Conservation (phyloP, 2,329 filamentous ascomycete species). For the Neophaeococcomyces mojaviensis region DNA sequence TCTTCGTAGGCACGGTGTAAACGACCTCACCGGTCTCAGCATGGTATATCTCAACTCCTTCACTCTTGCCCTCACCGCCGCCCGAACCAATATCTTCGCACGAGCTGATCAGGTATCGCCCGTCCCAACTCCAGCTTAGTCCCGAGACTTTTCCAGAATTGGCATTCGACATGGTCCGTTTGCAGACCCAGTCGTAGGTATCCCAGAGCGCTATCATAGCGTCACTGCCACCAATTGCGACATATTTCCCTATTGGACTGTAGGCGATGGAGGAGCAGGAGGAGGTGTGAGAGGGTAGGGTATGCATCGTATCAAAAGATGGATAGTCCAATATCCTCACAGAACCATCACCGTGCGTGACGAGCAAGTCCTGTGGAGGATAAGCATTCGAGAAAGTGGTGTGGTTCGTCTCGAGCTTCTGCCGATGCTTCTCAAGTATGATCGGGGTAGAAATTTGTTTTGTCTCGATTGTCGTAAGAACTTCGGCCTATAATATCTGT, state of each 20-base stretch:
- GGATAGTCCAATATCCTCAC: slow-evolving; percentile 43
- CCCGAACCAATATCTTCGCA: slow-evolving; percentile 40
- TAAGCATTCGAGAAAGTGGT: slow-evolving; percentile 41
- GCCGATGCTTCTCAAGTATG: slow-evolving; percentile 35
- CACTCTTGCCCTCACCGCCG: slow-evolving; percentile 25
- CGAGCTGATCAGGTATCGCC: slow-evolving; percentile 41
- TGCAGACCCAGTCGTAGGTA: slow-evolving; percentile 45
- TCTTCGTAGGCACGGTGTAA: slow-evolving; percentile 36
- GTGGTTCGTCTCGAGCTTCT: slow-evolving; percentile 42
- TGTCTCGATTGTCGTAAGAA: slow-evolving; percentile 39
- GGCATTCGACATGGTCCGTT: slow-evolving; percentile 38
- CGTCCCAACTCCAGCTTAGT: slow-evolving; percentile 45
- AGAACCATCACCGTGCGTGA: slow-evolving; percentile 48
- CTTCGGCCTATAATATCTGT: slow-evolving; percentile 34
- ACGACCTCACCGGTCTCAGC: slow-evolving; percentile 44
- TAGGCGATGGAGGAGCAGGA: slow-evolving; percentile 40
- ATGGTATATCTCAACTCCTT: slow-evolving; percentile 43
- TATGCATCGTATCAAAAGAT: slow-evolving; percentile 37
- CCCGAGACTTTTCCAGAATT: slow-evolving; percentile 40
- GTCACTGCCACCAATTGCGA: slow-evolving; percentile 43
- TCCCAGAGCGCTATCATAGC: slow-evolving; percentile 45
- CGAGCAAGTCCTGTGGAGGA: slow-evolving; percentile 37
- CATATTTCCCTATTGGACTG: slow-evolving; percentile 41
- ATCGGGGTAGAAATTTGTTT: slow-evolving; percentile 33
- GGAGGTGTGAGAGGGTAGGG: slow-evolving; percentile 42